Evolutionary conservation across 2,329 filamentous ascomycete species (phyloP), one percentile per base, ranked within the genome.

Genomic region (Fusarium sp.): DNA sequence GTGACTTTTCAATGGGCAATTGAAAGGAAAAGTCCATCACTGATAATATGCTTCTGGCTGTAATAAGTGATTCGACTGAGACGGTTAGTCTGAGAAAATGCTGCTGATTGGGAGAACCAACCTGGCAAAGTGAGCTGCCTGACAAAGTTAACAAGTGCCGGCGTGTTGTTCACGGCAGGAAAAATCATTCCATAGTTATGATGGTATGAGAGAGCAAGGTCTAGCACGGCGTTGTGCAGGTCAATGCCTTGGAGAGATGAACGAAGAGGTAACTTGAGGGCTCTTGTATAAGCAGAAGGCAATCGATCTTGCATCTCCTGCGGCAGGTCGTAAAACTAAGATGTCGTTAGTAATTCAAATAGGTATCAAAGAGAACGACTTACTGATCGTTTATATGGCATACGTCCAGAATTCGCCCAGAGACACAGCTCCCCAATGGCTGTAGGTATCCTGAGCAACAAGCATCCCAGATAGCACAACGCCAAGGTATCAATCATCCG

Each of bases 371-470:
- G 10, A 4, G 34, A 13, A n/a, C 19, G 21, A 78, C 85, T 77
- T 78, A 90, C 89, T 21, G 91, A 91, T 70, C 88, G 84, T 45
- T 91, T 86, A 77, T 91, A 98, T 0, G 91, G 86, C 26, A 98
- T 84, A 57, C 91, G 87, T 46, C 90, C 90, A 59, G 82, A 82
- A 47, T 85, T 87, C 17, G 88, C 88, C 89, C 92, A 97, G 44
- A 83, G 82, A 55, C 85, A 85, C 14, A 98, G 79, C 68, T 97
- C 92, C 13, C 89, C 91, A 9, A 95, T 82, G 22, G 90, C 89
- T n/a, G 93, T 84, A 1, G 94, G 94, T 57, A 96, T 83, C 57
- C 91, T 89, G 71, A 97, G 83, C 26, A 97, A 82, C 45, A 96
- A 74, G 38, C 89, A 89, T 2, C 89, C 94, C 34, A 98, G 79